Evolutionary conservation across 2,329 filamentous ascomycete species (phyloP), one percentile per base, ranked within the genome.

Genomic region (Orbilia ellipsospora): DNA sequence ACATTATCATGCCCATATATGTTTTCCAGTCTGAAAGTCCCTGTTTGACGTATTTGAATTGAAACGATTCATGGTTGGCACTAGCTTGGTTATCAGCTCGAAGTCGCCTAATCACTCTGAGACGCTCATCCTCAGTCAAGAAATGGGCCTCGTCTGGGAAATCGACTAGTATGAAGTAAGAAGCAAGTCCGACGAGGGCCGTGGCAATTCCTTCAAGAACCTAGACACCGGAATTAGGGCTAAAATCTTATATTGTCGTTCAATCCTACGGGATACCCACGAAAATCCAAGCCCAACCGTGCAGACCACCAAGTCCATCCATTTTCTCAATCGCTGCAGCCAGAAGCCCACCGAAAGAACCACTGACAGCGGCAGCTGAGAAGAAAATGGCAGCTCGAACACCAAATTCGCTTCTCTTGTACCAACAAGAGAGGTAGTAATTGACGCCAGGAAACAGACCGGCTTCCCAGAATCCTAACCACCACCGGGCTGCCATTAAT

Each of bases 381-480:
- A 95, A 96, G 56, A 77, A 72, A 79, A 82, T 79, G 77, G 83
- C 83, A 45, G 90, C 89, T 42, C 92, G 88, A n/a, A 93, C 86
- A 59, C 92, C 92, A 65, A 95, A 91, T 80, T 96, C 93, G 15
- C 86, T 87, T 42, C 92, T 86, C 80, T 88, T 90, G 80, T 95
- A 96, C 92, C 92, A 96, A 80, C 91, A 94, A 0, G 89, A 91
- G 0, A 95, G 86, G 80, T 93, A 93, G 81, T 93, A 94, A 78
- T 91, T 91, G 15, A 93, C 88, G 1, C 90, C 90, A 0, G 91
- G 91, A 80, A 92, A 93, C 0, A 94, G 84, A 5, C 91, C 92
- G 7, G 92, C 88, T 81, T 95, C 92, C 15, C 87, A 87, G 20
- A 94, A 83, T 23, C 92, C 92, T 0, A 94, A 84, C 79, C 92